Base-by-base conservation (phyloP, 1,284 basidiomycete genomes). In the Termitomyces sp. region DNA sequence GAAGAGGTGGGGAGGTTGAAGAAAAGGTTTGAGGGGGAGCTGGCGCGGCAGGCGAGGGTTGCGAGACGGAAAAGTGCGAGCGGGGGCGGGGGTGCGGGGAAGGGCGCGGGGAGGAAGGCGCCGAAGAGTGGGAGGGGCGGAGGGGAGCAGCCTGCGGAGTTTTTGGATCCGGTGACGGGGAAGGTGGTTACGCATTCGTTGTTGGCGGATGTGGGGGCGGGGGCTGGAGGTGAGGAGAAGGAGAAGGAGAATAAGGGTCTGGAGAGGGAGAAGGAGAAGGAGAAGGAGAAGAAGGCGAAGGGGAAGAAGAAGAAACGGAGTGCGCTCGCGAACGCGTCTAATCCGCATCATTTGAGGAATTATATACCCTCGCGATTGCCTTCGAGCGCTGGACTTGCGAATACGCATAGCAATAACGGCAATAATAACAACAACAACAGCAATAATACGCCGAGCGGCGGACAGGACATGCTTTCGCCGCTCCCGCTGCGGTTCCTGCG, bases 321-420 rank as follows among this genome's bases (percentile, higher is more conserved):
- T 46, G 85, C 86, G 2, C 72, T 91, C 16, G 90, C 91, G 28
- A 93, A 93, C 66, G 88, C 88, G 48, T 88, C 88, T 41, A 94
- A 94, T 64, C 92, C 91, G 4, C 92, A 95, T 68, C 92, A 93
- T 71, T 77, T 93, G 44, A 78, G 88, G 62, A 94, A 94, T 72
- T 91, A 91, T 68, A 83, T 91, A 39, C 88, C 89, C 21, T 90
- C 88, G 49, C 78, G 89, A 11, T 70, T 91, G 54, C 84, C 88
- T 13, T 45, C 24, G 4, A 37, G 64, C 68, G 46, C n/a, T n/a
- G n/a, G n/a, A n/a, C n/a, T n/a, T n/a, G n/a, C n/a, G n/a, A n/a
- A n/a, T n/a, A n/a, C n/a, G n/a, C n/a, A n/a, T n/a, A n/a, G n/a
- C n/a, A n/a, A n/a, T n/a, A n/a, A n/a, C n/a, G n/a, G n/a, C n/a